phyloP scores from a whole-genome alignment of 2,329 filamentous ascomycete genomes.

The Sphaerostilbella broomeana region DNA sequence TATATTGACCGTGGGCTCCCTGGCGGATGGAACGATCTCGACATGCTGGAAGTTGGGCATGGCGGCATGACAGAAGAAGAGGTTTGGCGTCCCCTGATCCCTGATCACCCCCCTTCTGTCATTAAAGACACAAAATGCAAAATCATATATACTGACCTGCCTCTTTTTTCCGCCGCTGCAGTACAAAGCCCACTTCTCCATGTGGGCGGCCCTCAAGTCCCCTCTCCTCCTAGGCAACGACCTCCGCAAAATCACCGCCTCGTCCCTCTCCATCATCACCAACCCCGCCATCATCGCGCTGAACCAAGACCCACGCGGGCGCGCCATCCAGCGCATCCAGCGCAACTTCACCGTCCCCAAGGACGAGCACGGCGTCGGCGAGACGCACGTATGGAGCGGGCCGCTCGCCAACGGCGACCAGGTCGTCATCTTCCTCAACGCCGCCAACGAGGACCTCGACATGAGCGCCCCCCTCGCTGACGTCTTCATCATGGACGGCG shows the following conservation, averaged over 20 bases:
- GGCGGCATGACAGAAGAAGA: slow-evolving; percentile 13
- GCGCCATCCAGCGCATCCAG: slow-evolving; percentile 17
- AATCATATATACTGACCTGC: no score
- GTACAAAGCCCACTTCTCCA: slow-evolving; percentile 32
- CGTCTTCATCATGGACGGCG: slow-evolving; percentile 11
- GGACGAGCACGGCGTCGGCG: slow-evolving; percentile 19
- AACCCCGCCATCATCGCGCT: slow-evolving; percentile 23
- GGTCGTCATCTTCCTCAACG: slow-evolving; percentile 12
- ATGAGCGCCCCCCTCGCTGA: slow-evolving; percentile 11
- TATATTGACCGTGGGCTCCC: slow-evolving; percentile 9
- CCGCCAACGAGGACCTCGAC: slow-evolving; percentile 10
- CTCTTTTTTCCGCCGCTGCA: no score
- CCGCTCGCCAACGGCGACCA: slow-evolving; percentile 15
- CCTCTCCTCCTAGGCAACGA: slow-evolving; percentile 37
- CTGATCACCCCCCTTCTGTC: background rate
- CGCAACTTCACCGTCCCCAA: slow-evolving; percentile 18
- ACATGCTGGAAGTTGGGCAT: slow-evolving; percentile 11
- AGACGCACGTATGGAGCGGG: slow-evolving; percentile 24
- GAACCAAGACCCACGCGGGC: slow-evolving; percentile 29
- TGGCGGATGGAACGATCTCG: slow-evolving; percentile 11
- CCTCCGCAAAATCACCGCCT: slow-evolving; percentile 21
- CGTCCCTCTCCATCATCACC: slow-evolving; percentile 17
- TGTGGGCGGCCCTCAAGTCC: slow-evolving; percentile 41
- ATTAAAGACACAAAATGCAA: no score
- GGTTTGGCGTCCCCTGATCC: background rate